Evolutionary conservation across 345 rosid species (phyloP), one percentile per base, ranked within the genome.

Genomic region (Moricandia arvensis): DNA sequence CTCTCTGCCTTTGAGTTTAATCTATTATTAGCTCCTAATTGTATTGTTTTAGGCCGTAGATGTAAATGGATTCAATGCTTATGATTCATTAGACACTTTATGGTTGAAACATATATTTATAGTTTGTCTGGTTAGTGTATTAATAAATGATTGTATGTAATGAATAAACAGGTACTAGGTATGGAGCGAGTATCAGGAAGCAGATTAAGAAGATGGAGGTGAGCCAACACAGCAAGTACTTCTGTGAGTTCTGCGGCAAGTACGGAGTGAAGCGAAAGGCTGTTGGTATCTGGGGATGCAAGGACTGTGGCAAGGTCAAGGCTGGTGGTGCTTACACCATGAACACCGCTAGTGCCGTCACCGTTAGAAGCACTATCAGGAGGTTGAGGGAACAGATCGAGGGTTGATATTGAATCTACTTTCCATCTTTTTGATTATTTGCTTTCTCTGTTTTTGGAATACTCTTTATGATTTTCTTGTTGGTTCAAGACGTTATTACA

Each of bases 271-370:
- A 94, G 86, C 88, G 98, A 62, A 90, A 91, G 81, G 98, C 91
- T 55, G 98, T 91, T 3, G 98, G 98, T 8, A 89, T 94, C 5
- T 94, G 98, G 98, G 90, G 93, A 8, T 94, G 98, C 92, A 94
- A 91, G 79, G 97, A 91, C 57, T 94, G 97, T 21, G 97, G 98
- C 24, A 91, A 91, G 82, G 93, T 94, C 59, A 94, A 90, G 80
- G 97, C 97, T 0, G 97, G 98, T 29, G 98, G 98, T 43, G 97
- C 98, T 17, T 93, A 93, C 84, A 93, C 98, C 16, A 75, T 93
- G 88, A 93, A 93, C 82, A 91, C 93, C 8, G 96, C 97, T 0
- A 86, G 89, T 72, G 97, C 98, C 0, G 98, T 91, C 73, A 88
- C 98, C 0, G 98, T 93, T 34, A 86, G 97, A 87, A 91, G 96